Percentiles rank a stretch among this genome's conserved stretches.
phyloP scores from a whole-genome alignment of 768 basidiomycete species.

The Panellus pusillus region DNA sequence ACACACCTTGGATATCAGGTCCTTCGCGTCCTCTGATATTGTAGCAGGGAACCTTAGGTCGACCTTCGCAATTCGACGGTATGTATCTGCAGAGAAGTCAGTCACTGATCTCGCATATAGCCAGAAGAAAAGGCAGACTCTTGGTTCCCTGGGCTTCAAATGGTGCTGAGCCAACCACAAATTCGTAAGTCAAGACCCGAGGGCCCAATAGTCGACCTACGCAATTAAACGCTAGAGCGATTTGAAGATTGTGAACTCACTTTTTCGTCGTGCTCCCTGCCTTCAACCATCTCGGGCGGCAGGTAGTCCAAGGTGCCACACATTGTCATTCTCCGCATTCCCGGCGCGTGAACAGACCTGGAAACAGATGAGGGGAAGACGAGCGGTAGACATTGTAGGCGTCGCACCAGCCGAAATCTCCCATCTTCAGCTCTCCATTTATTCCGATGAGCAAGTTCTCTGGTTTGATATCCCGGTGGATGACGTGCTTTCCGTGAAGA shows the following conservation, averaged over 20 bases:
- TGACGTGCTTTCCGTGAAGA: slow-evolving; percentile 93
- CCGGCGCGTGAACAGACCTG: slow-evolving; percentile 79
- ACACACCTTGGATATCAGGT: slow-evolving; percentile 1
- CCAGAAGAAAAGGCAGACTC: slow-evolving; percentile 33
- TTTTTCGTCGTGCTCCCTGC: slow-evolving; percentile 80
- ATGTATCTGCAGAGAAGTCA: slow-evolving; percentile 49
- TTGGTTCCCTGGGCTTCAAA: slow-evolving; percentile 73
- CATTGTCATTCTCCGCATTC: slow-evolving; percentile 83
- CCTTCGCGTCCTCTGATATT: slow-evolving; percentile 37
- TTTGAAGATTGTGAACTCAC: slow-evolving; percentile 27
- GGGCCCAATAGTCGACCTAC: slow-evolving; percentile 84
- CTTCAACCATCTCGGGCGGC: slow-evolving; percentile 86
- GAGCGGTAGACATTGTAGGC: slow-evolving; percentile 14
- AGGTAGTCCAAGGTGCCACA: slow-evolving; percentile 72
- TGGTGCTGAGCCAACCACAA: slow-evolving; percentile 73
- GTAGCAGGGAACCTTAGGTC: slow-evolving; percentile 48
- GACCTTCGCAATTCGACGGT: slow-evolving; percentile 65
- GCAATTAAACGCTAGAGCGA: too few species aligned
- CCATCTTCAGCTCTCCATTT: slow-evolving; percentile 97
- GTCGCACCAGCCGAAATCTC: slow-evolving; percentile 87
- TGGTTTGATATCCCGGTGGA: slow-evolving; percentile 98
- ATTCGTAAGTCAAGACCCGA: slow-evolving; percentile 94
- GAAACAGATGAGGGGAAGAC: background rate
- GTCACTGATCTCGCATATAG: background rate
- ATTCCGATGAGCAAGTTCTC: slow-evolving; percentile 94